phyloP scores from a whole-genome alignment of 352 stramenopile species.

The Phytophthora parvispora region DNA sequence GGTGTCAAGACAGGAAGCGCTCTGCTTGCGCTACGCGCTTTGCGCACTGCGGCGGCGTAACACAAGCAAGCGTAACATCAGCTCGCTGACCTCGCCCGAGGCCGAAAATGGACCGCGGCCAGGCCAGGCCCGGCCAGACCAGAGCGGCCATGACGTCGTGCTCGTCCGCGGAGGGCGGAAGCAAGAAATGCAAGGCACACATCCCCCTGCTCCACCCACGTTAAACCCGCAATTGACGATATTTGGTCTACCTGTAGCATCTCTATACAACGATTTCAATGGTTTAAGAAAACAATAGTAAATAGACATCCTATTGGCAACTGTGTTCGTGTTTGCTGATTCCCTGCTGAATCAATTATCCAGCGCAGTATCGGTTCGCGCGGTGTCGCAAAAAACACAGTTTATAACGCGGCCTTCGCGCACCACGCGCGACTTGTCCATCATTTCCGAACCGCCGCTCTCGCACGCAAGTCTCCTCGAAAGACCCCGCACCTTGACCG shows the following conservation, averaged over 20 bases:
- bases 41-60: not conserved
- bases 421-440: conserved; percentile 23
- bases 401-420: conserved; percentile 3
- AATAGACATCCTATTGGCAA: too few species aligned
- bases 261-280: conserved; percentile 7
- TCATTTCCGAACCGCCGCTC: conserved; percentile 35
- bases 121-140: conserved; percentile 2
- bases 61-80: conserved; percentile 18
- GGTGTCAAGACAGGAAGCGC: not conserved
- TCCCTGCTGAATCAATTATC: not conserved
- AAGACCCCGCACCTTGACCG: conserved; percentile 1
- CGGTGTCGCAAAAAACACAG: conserved; percentile 1
- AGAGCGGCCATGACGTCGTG: conserved; percentile 2
- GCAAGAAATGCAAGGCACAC: conserved; percentile 21
- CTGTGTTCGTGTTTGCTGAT: not conserved
- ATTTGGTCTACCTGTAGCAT: not conserved
- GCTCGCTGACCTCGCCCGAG: not conserved
- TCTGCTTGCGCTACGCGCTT: conserved; percentile 18
- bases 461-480: conserved; percentile 24
- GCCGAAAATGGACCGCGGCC: conserved; percentile 5
- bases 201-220: conserved; percentile 22
- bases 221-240: conserved; percentile 5
- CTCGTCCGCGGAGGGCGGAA: conserved; percentile 12
- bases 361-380: not conserved
- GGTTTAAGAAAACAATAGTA: not conserved